These are phyloP conservation scores for Diplodia mutila DNA, from an alignment of 2,329 filamentous ascomycete genomes.

Conservation along the genomic window DNA sequence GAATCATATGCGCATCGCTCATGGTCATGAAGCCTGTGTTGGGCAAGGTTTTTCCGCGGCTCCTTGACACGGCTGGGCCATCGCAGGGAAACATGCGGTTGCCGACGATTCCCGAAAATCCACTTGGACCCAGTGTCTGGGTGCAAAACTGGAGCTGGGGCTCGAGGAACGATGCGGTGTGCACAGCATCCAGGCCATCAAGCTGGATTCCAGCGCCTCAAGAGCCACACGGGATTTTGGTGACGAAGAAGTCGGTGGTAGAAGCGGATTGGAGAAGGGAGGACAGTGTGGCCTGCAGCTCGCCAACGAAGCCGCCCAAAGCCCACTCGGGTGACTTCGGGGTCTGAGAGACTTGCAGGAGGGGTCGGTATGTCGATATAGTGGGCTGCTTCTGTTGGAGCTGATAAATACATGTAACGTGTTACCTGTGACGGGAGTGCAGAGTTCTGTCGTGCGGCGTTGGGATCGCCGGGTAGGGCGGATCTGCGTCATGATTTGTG, in stretches of 20 bases:
- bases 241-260: constrained; percentile 22
- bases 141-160: background rate
- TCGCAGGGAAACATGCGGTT: constrained; percentile 4
- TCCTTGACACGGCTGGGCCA: constrained; percentile 38
- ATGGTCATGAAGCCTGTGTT: constrained; percentile 73
- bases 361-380: too few species aligned
- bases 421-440: background rate
- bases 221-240: background rate
- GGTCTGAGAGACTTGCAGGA: background rate
- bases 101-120: constrained; percentile 5
- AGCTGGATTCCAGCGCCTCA: constrained; percentile 8
- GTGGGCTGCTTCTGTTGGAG: background rate
- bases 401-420: background rate
- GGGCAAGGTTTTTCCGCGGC: constrained; percentile 61
- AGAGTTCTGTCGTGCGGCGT: background rate
- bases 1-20: constrained; percentile 81
- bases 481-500: background rate
- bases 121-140: background rate
- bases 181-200: background rate
- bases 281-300: background rate
- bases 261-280: background rate
- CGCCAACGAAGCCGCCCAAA: background rate
- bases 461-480: background rate
- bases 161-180: constrained; percentile 7
- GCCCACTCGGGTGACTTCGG: background rate